Conservation (phyloP, 257 asterid genomes). For the Orobanche coerulescens region DNA sequence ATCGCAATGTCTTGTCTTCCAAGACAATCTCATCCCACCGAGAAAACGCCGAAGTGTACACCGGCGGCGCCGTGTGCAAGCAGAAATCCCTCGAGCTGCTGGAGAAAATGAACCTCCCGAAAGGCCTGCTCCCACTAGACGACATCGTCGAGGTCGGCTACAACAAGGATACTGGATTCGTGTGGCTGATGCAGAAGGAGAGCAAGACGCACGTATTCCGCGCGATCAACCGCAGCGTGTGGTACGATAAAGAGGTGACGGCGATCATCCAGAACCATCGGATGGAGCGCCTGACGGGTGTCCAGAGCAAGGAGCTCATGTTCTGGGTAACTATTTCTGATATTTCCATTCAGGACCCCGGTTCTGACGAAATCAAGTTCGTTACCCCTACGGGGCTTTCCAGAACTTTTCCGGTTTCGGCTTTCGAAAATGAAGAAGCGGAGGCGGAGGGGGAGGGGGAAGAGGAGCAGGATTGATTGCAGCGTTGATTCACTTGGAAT, state of each 20-base stretch:
- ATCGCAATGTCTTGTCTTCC: no score
- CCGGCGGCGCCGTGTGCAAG: slow-evolving; percentile 53
- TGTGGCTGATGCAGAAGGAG: slow-evolving; percentile 64
- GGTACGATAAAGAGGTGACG: slow-evolving; percentile 63
- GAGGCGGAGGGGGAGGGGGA: slow-evolving; percentile 35
- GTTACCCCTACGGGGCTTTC: slow-evolving; percentile 48
- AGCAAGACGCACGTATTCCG: slow-evolving; percentile 41
- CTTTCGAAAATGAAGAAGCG: no score
- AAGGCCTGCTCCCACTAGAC: slow-evolving; percentile 56
- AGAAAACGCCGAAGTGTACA: slow-evolving; percentile 46
- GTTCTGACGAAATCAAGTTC: slow-evolving; percentile 42
- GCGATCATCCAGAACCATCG: slow-evolving; percentile 53
- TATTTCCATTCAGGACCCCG: slow-evolving; percentile 42
- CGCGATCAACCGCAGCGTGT: slow-evolving; percentile 41
- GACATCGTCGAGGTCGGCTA: slow-evolving; percentile 53
- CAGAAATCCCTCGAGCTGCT: slow-evolving; percentile 51
- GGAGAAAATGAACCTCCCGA: slow-evolving; percentile 47
- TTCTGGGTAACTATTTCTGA: slow-evolving; percentile 56
- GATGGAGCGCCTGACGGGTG: slow-evolving; percentile 69
- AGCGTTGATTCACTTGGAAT: not conserved
- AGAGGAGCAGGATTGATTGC: slow-evolving; percentile 5
- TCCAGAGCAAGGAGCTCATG: slow-evolving; percentile 66
- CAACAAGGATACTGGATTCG: slow-evolving; percentile 52
- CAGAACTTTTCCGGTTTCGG: slow-evolving; percentile 49
- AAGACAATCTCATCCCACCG: slow-evolving; percentile 38